Evolutionary conservation across 139 green algal genomes (phyloP).

Genomic region (Micromonas commoda): DNA sequence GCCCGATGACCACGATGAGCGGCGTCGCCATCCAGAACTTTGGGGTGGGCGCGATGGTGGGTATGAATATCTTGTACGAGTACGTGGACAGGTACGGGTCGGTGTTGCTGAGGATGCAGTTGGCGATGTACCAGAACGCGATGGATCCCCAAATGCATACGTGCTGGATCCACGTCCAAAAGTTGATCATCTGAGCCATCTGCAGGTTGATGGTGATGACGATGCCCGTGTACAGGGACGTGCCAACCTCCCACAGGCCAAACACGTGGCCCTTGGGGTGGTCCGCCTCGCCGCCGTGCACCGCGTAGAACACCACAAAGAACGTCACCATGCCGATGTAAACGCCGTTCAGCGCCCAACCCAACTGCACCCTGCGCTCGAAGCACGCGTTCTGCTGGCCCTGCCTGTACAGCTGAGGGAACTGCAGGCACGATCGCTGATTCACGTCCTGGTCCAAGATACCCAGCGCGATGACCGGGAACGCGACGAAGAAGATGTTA

Average conservation of each 20-base stretch:
- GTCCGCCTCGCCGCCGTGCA: constrained; percentile 8
- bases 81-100: constrained; percentile 15
- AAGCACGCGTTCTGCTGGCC: constrained; percentile 45
- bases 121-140: constrained; percentile 35
- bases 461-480: constrained; percentile 51
- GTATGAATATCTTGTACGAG: constrained; percentile 4
- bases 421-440: constrained; percentile 31
- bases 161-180: constrained; percentile 42
- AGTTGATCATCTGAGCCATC: constrained; percentile 38
- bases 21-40: constrained; percentile 12
- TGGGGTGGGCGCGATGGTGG: not conserved
- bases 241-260: constrained; percentile 42
- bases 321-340: constrained; percentile 43
- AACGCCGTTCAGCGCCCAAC: constrained; percentile 45
- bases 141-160: constrained; percentile 39
- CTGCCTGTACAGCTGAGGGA: constrained; percentile 48
- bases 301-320: constrained; percentile 27
- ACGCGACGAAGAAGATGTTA: constrained; percentile 55
- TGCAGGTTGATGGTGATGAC: constrained; percentile 50
- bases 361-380: constrained; percentile 24
- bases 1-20: not conserved
- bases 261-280: constrained; percentile 28
- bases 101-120: constrained; percentile 36
- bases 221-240: constrained; percentile 41
- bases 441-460: constrained; percentile 56